phyloP scores from a whole-genome alignment of 176 grass and related monocot species.

The Avena atlantica region DNA sequence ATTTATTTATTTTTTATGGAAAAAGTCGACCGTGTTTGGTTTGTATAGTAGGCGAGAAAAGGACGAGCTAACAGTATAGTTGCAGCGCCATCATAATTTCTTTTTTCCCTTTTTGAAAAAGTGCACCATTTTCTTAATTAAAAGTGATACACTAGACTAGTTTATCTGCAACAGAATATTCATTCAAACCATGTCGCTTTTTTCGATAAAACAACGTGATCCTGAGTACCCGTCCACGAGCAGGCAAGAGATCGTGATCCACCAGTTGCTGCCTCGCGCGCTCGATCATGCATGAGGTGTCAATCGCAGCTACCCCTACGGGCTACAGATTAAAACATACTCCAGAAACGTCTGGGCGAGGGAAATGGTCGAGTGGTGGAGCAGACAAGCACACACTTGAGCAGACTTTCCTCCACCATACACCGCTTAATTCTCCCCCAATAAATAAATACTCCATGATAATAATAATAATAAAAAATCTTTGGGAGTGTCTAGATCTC shows the following conservation, averaged over 20 bases:
- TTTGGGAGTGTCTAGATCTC: too few relatives aligned
- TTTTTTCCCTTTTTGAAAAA: background rate
- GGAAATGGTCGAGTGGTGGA: background rate
- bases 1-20: too few relatives aligned
- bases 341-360: background rate
- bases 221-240: background rate
- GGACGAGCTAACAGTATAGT: too few relatives aligned
- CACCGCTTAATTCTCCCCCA: background rate
- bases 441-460: background rate
- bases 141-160: background rate
- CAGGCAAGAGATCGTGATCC: background rate
- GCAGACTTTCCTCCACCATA: background rate
- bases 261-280: slow-evolving; percentile 1
- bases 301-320: background rate
- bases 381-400: background rate
- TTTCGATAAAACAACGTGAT: background rate
- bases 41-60: too few relatives aligned
- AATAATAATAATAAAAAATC: too few relatives aligned
- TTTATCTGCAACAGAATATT: background rate
- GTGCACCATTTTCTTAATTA: too few relatives aligned
- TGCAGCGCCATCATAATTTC: too few relatives aligned
- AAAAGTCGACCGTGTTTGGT: too few relatives aligned
- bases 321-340: too few relatives aligned
- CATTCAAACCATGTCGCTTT: background rate
- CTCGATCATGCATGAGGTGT: background rate